A percentile compares a stretch with the other conserved stretches of the same genome.
Conservation (phyloP, 352 stramenopile genomes). For the Phytophthora constricta region DNA sequence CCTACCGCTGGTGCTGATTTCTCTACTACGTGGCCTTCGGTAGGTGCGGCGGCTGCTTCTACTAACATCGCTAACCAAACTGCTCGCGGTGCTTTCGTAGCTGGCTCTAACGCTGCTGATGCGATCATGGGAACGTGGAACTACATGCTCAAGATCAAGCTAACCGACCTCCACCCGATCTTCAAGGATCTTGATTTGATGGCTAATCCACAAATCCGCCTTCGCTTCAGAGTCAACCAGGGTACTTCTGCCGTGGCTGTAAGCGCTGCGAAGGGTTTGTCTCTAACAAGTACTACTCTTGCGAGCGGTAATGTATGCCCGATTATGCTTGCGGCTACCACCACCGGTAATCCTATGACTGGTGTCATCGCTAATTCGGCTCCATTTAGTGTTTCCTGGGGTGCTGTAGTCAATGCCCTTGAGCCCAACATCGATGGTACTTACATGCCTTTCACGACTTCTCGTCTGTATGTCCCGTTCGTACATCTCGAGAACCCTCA, state of each 20-base stretch:
- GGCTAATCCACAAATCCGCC: conserved; percentile 12
- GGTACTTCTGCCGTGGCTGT: too few species aligned
- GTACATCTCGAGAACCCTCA: conserved; percentile 18
- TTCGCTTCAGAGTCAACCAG: conserved; percentile 9
- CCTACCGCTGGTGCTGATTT: not conserved
- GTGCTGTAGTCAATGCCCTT: conserved; percentile 6
- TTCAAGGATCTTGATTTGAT: conserved; percentile 12
- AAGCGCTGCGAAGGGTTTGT: not conserved
- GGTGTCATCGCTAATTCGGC: conserved; percentile 1
- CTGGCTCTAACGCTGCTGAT: conserved; percentile 6
- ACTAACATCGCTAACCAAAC: conserved; percentile 12
- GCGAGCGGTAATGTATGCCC: conserved; percentile 4
- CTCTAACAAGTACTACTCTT: conserved; percentile 6
- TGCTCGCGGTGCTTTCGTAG: conserved; percentile 7
- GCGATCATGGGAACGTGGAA: conserved; percentile 13
- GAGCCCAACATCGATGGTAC: conserved; percentile 14
- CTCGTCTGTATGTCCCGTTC: conserved; percentile 20
- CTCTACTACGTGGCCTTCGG: not conserved
- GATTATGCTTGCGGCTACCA: not conserved
- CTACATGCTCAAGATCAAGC: conserved; percentile 18
- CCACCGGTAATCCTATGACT: not conserved
- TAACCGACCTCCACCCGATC: not conserved
- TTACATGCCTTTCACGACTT: conserved; percentile 14
- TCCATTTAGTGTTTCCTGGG: conserved; percentile 5
- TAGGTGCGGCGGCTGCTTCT: not conserved